phyloP scores from a whole-genome alignment of 164 flowering plant genomes.

The Magnolia officinalis region DNA sequence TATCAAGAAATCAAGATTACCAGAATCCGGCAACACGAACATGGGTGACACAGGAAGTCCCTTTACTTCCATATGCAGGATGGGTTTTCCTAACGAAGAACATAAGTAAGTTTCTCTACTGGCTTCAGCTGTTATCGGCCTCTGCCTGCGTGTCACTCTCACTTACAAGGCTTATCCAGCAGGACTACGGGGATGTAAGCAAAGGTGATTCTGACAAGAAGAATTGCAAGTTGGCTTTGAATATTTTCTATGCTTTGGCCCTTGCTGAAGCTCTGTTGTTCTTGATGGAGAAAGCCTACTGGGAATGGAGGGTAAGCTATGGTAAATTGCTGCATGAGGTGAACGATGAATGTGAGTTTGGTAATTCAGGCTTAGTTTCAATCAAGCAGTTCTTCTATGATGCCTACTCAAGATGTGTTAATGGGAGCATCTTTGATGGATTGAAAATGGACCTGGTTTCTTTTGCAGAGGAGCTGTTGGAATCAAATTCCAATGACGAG shows the following conservation, averaged over 20 bases:
- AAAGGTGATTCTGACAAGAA: conserved; percentile 68
- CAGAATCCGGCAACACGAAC: conserved; percentile 36
- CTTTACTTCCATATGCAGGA: conserved; percentile 68
- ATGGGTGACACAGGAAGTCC: conserved; percentile 79
- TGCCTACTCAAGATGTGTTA: conserved; percentile 71
- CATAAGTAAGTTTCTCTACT: conserved; percentile 68
- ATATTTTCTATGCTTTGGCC: conserved; percentile 76
- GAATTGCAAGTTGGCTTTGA: conserved; percentile 65
- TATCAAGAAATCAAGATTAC: conserved; percentile 9
- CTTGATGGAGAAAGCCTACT: conserved; percentile 76
- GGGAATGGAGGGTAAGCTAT: conserved; percentile 71
- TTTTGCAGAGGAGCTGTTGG: conserved; percentile 72
- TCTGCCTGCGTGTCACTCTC: conserved; percentile 76
- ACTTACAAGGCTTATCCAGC: conserved; percentile 56
- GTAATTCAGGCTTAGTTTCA: conserved; percentile 53
- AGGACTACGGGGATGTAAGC: conserved; percentile 53
- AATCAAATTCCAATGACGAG: conserved; percentile 68
- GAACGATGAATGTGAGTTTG: conserved; percentile 58
- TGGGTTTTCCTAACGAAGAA: conserved; percentile 74
- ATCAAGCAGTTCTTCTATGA: conserved; percentile 82
- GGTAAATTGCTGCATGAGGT: conserved; percentile 63
- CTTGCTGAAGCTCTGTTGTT: conserved; percentile 81
- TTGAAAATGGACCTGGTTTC: conserved; percentile 85
- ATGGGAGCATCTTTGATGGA: conserved; percentile 93
- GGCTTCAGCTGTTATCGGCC: conserved; percentile 90